Evolutionary conservation across 2,329 filamentous ascomycete genomes (phyloP).

Genomic region (Trichoderma hamatum): DNA sequence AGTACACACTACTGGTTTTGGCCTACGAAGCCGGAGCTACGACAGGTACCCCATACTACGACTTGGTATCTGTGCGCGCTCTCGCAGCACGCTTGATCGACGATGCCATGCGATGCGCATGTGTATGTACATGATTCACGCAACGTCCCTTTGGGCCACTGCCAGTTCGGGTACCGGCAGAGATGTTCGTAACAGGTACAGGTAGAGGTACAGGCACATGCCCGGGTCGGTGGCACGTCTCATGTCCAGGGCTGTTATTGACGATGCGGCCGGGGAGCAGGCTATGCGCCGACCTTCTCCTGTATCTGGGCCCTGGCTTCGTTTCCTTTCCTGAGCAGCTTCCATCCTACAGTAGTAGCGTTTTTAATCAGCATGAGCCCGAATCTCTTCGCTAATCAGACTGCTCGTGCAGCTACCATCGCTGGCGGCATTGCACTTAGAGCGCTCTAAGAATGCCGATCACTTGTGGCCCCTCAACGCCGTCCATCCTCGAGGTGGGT

Average conservation of each 20-base stretch:
- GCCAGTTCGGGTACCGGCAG: neutral
- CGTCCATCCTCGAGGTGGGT: neutral
- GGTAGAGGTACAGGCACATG: neutral
- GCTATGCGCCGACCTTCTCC: neutral
- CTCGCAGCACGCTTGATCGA: slow-evolving; percentile 1
- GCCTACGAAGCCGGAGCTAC: neutral
- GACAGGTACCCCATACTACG: neutral
- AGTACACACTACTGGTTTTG: neutral
- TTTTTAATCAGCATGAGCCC: neutral
- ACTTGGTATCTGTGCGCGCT: neutral
- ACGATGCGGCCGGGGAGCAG: neutral
- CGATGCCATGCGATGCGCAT: slow-evolving; percentile 1
- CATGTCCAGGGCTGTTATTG: neutral
- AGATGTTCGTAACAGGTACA: neutral
- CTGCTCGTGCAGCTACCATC: neutral
- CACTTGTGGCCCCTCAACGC: neutral
- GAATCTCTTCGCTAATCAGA: slow-evolving; percentile 12
- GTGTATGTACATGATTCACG: neutral
- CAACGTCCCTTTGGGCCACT: neutral
- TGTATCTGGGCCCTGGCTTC: neutral
- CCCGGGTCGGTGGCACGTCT: neutral
- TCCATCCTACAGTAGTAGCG: neutral
- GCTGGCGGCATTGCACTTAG: neutral
- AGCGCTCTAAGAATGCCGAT: neutral
- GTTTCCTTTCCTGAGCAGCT: neutral